Evolutionary conservation across 768 basidiomycete genomes (phyloP), one percentile per base, ranked within the genome.

Genomic region (Agaricus bisporus): DNA sequence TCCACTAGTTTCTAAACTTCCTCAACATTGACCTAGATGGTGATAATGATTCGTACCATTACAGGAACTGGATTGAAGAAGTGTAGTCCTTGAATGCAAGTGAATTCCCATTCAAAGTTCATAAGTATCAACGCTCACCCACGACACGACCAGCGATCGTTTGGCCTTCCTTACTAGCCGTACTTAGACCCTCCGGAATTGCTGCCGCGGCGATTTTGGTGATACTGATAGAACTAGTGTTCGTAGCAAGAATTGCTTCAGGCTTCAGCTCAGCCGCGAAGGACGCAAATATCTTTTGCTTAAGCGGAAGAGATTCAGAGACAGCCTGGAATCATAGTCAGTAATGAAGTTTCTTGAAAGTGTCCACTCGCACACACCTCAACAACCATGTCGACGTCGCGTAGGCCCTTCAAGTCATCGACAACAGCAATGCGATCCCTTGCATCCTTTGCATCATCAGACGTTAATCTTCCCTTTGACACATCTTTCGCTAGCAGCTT

Each of bases 31-130:
- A 35, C 45, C n/a, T 35, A 3, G 32, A 7, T 10, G 15, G 43
- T 18, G 11, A 36, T 41, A 6, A 41, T 35, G 15, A 11, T 44
- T 59, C 80, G 48, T 63, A 91, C 90, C 94, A 97, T 97, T 29
- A 95, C 89, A 2, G 95, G 95, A 4, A 97, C 95, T 4, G 95
- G 95, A 63, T 98, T 95, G 74, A 97, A 95, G 75, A 94, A 97
- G 66, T 95, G 93, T 39, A 95, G 73, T 11, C 86, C 91, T 92
- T 41, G 52, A 37, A 38, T 35, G 38, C 50, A 32, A 45, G 46
- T 41, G 49, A 41, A 18, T 15, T 28, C 20, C 26, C 10, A 28
- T 6, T 3, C 42, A 6, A 4, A n/a, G 14, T 4, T 22, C 38
- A 32, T 20, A 12, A 10, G 43, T 14, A 18, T 12, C 1, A 42